Evolutionary conservation across 140 eudicot genomes (phyloP).

Genomic region (Oenanthe javanica): DNA sequence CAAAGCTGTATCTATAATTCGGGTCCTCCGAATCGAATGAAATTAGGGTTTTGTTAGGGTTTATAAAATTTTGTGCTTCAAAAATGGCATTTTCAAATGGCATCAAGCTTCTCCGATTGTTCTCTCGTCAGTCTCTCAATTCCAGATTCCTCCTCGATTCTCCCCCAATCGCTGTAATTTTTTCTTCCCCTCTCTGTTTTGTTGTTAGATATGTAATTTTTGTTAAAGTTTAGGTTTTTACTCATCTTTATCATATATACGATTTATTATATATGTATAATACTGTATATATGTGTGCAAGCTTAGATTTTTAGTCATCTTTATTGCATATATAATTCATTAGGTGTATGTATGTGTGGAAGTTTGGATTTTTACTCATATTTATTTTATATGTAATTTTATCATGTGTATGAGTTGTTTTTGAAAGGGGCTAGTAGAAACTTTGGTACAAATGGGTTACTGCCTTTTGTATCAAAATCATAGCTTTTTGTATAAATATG

Average conservation of each 20-base stretch:
- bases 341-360: background rate
- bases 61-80: background rate
- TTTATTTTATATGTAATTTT: background rate
- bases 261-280: background rate
- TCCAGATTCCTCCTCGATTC: background rate
- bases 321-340: background rate
- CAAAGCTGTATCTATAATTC: background rate
- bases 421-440: background rate
- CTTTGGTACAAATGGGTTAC: no score
- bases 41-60: constrained; percentile 1
- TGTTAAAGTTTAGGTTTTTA: background rate
- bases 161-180: background rate
- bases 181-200: background rate
- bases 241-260: background rate
- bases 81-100: background rate
- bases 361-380: background rate
- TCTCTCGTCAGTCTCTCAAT: constrained; percentile 4
- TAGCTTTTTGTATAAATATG: background rate
- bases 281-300: background rate
- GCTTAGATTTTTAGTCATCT: background rate
- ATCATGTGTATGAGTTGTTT: background rate
- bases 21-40: background rate
- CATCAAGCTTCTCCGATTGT: background rate
- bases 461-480: constrained; percentile 3
- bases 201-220: background rate